Conservation (phyloP, 2,329 filamentous ascomycete genomes). For the Dactylellina parvicollis region DNA sequence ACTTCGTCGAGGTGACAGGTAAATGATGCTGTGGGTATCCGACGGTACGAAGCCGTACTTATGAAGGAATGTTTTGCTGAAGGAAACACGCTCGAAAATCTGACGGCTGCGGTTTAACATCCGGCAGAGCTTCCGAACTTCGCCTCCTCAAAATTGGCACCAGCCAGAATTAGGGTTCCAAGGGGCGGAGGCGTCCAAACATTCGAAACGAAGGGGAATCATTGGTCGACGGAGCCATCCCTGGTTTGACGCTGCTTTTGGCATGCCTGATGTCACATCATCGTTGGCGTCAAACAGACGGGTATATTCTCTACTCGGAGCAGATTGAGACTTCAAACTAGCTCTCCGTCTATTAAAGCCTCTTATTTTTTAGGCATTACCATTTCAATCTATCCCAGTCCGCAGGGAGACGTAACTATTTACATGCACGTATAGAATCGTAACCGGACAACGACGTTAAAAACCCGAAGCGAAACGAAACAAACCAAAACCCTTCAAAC, state of each 20-base stretch:
- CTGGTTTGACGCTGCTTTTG: constrained; percentile 6
- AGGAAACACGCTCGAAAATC: constrained; percentile 1
- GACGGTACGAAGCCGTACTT: background rate
- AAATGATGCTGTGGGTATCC: too few relatives aligned
- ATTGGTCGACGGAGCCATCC: constrained; percentile 18
- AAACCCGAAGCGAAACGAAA: constrained; percentile 9
- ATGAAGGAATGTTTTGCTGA: background rate
- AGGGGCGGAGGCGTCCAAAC: background rate
- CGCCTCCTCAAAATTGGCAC: constrained; percentile 2
- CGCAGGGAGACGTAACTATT: background rate
- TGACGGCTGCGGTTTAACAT: background rate
- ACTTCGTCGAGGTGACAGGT: background rate
- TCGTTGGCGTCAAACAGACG: background rate
- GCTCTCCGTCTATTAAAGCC: background rate
- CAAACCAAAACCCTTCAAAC: background rate
- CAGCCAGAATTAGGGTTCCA: constrained; percentile 13
- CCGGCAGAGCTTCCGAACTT: constrained; percentile 14
- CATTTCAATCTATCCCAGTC: too few relatives aligned
- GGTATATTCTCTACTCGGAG: background rate
- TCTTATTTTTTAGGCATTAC: too few relatives aligned
- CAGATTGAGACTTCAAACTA: background rate
- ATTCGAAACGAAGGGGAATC: constrained; percentile 1
- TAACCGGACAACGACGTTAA: background rate
- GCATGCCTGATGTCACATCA: constrained; percentile 35
- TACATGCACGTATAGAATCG: background rate